These are phyloP conservation scores for Hyphodiscus hymeniophilus DNA, from an alignment of 495 filamentous ascomycete genomes.

Conservation along the genomic window DNA sequence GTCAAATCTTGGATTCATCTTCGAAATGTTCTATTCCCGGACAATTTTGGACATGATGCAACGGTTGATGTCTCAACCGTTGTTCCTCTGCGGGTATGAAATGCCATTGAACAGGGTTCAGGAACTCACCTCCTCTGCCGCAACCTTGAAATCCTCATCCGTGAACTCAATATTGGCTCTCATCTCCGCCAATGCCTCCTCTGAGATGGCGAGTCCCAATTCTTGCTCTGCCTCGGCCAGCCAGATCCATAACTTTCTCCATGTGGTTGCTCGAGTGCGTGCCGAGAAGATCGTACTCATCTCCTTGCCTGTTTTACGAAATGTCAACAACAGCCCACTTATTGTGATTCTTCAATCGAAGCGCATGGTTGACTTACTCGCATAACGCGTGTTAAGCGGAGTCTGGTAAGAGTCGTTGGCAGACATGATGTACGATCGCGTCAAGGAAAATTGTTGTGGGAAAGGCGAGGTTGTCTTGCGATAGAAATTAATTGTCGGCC, in stretches of 20 bases:
- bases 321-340: neutral
- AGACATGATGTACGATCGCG: slow-evolving; percentile 39
- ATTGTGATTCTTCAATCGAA: neutral
- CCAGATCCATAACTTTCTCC: slow-evolving; percentile 76
- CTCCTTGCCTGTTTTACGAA: slow-evolving; percentile 22
- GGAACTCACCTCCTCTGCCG: slow-evolving; percentile 71
- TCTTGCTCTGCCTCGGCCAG: slow-evolving; percentile 78
- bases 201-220: slow-evolving; percentile 52
- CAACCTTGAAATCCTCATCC: slow-evolving; percentile 72
- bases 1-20: too few relatives aligned
- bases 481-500: too few relatives aligned
- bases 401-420: slow-evolving; percentile 65
- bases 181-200: slow-evolving; percentile 71
- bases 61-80: too few relatives aligned
- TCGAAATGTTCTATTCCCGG: too few relatives aligned
- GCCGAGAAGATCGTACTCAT: slow-evolving; percentile 62
- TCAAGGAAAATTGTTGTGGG: too few relatives aligned
- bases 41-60: too few relatives aligned
- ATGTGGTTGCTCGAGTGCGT: slow-evolving; percentile 61
- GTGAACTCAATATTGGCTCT: slow-evolving; percentile 59
- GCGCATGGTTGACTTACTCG: slow-evolving; percentile 39
- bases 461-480: too few relatives aligned
- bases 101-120: slow-evolving; percentile 5
- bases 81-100: too few relatives aligned
- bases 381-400: slow-evolving; percentile 65